Base-by-base conservation (phyloP, 2,329 filamentous ascomycete species). In the Diaporthe sp. region DNA sequence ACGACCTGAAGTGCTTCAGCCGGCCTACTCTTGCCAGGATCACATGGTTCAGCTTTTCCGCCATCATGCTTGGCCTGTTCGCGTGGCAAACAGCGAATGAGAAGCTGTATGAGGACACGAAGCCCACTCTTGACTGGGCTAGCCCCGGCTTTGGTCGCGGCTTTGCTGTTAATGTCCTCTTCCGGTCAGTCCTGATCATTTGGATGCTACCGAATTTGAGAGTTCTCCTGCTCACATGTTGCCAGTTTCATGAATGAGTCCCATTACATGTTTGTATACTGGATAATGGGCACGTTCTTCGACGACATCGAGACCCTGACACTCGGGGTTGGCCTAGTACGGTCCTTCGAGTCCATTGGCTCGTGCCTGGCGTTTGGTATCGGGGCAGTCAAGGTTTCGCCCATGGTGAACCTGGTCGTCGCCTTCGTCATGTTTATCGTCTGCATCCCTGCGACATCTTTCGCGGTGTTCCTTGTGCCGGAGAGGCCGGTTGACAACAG, bases 181-280 rank as follows among this genome's bases (percentile, higher is more conserved):
- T 88, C 76, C 81, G 87, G 82, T 87, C 79, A 71, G 80, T 75
- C 4, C 37, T 8, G 17, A 2, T n/a, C n/a, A 15, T 25, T 10
- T 12, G 2, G 7, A n/a, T 3, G 0, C 4, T 19, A 0, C 5
- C 19, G 1, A 25, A 34, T 46, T 34, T 46, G n/a, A 12, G 31
- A 5, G 5, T 2, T 17, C 17, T 6, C 13, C 10, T 12, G 0
- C 73, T 79, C 8, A 79, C 74, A 51, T 17, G 4, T 25, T 1
- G 9, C 0, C 1, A 83, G 81, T 13, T 88, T 89, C 79, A 84
- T 89, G 80, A 88, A 89, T 75, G 88, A 90, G 77, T 86, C 85
- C 0, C 85, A 89, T 58, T 86, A 87, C 78, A 88, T 88, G 82
- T 88, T 88, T 73, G 85, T 88, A 0, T 89, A 89, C 80, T 89